Conservation (phyloP, 306 rosid species). For the Arachis hypogaea region DNA sequence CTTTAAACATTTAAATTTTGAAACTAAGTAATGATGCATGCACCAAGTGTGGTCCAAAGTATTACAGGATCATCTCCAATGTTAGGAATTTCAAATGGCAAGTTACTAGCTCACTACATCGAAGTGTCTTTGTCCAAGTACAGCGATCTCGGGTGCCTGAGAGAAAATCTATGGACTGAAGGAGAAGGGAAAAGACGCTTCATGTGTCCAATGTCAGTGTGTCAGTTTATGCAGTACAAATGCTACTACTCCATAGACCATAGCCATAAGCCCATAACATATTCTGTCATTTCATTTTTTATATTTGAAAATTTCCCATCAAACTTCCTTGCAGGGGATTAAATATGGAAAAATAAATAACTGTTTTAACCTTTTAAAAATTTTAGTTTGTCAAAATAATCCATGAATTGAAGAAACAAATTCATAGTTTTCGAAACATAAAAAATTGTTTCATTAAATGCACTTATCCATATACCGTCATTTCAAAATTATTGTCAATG, state of each 20-base stretch:
- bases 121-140: background rate
- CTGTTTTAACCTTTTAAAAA: too few relatives aligned
- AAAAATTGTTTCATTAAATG: too few relatives aligned
- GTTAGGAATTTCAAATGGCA: background rate
- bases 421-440: too few relatives aligned
- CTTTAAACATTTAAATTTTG: too few relatives aligned
- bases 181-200: conserved; percentile 31
- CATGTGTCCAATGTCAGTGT: background rate
- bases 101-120: background rate
- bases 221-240: conserved; percentile 17
- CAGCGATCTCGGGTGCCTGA: conserved; percentile 4
- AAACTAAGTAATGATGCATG: too few relatives aligned
- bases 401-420: too few relatives aligned
- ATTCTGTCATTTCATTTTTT: background rate
- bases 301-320: too few relatives aligned
- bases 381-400: too few relatives aligned
- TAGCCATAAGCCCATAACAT: background rate
- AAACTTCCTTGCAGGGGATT: conserved; percentile 12
- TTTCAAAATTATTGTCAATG: too few relatives aligned
- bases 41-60: too few relatives aligned
- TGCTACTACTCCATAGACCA: background rate
- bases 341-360: background rate
- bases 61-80: too few relatives aligned
- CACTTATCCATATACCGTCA: too few relatives aligned
- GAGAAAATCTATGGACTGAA: conserved; percentile 6